These are phyloP conservation scores for Leccinum ponderosum DNA, from an alignment of 1,284 basidiomycete genomes.

Conservation along the genomic window DNA sequence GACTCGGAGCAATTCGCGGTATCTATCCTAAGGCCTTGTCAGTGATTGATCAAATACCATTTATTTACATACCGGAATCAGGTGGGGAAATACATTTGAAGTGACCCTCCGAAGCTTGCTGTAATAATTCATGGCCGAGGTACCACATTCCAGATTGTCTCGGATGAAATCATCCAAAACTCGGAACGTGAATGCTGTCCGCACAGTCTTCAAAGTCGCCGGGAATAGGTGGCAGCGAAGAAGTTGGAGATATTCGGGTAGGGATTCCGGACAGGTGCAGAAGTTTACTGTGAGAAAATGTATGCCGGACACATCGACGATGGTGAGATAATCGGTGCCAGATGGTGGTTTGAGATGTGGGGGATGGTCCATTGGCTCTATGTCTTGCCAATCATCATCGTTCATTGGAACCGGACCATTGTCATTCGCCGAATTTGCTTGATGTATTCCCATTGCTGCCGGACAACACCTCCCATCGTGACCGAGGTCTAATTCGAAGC, in stretches of 20 bases:
- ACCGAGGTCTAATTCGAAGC: neutral
- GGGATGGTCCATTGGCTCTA: neutral
- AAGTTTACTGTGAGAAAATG: neutral
- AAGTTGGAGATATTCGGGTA: conserved; percentile 13
- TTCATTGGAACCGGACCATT: neutral
- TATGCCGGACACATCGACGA: neutral
- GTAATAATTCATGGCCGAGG: conserved; percentile 28
- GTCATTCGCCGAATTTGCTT: neutral
- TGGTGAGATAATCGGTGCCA: neutral
- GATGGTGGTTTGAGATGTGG: neutral
- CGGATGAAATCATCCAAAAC: conserved; percentile 22
- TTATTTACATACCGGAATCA: conserved; percentile 11
- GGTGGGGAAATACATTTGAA: conserved; percentile 19
- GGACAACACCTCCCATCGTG: neutral
- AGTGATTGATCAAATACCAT: too few species aligned
- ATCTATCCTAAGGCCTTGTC: conserved; percentile 3
- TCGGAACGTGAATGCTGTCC: neutral
- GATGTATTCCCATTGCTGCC: neutral
- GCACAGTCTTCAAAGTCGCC: neutral
- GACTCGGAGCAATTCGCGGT: conserved; percentile 10
- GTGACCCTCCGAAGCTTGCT: conserved; percentile 24
- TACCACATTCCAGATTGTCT: conserved; percentile 30
- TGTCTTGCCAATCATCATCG: neutral
- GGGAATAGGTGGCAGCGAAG: neutral
- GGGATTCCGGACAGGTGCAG: neutral